These are phyloP conservation scores for Penicillium argentinense DNA, from an alignment of 495 filamentous ascomycete species.

Conservation along the genomic window DNA sequence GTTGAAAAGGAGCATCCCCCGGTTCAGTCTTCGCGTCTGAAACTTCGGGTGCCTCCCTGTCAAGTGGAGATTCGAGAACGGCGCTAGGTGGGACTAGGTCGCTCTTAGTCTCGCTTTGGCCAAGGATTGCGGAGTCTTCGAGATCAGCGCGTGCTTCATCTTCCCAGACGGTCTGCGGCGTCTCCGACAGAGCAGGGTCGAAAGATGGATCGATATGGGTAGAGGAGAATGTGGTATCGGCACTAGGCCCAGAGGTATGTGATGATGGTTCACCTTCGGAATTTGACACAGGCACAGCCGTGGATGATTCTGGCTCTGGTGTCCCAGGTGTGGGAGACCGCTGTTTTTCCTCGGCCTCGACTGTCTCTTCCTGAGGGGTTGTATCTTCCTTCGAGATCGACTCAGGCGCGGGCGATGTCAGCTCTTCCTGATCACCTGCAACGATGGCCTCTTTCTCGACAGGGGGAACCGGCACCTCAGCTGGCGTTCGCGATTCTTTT, in stretches of 20 bases:
- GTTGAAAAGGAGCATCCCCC: constrained; percentile 22
- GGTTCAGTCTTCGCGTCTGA: constrained; percentile 26
- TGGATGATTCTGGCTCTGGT: constrained; percentile 20
- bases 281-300: constrained; percentile 19
- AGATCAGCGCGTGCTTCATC: constrained; percentile 28
- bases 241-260: constrained; percentile 12
- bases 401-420: not conserved
- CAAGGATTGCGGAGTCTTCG: constrained; percentile 24
- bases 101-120: constrained; percentile 31
- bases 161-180: constrained; percentile 22
- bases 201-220: constrained; percentile 7
- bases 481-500: not conserved
- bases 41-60: constrained; percentile 26
- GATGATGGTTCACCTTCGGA: constrained; percentile 20
- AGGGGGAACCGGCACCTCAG: not conserved
- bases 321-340: not conserved
- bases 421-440: not conserved
- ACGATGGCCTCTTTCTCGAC: not conserved
- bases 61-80: constrained; percentile 33
- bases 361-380: constrained; percentile 4
- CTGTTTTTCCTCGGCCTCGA: too few species aligned
- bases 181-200: constrained; percentile 18
- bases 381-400: not conserved
- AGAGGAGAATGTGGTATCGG: constrained; percentile 12
- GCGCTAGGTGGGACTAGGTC: constrained; percentile 38